Base-by-base conservation (phyloP, 179 eudicot species). In the Carnegiea gigantea region DNA sequence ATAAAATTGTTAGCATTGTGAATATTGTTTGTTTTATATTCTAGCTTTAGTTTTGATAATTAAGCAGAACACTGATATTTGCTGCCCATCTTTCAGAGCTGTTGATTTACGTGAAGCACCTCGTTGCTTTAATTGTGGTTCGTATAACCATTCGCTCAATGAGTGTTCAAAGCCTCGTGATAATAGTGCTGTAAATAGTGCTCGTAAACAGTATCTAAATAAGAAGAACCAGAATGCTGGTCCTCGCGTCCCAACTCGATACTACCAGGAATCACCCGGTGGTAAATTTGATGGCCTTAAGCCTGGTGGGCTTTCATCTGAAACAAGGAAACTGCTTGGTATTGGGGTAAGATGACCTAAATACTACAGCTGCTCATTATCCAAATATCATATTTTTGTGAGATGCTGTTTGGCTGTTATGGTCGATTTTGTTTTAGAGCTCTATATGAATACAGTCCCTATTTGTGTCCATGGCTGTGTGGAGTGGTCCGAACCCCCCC, bases 81-180 rank as follows among this genome's bases (percentile, higher is more conserved):
- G 44, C 70, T 23, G 59, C 5, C 40, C 72, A 17, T 79, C 28
- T 65, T 84, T 82, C 81, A 95, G 98, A 70, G 80, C 83, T 17
- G 80, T 80, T 78, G 94, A 92, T 80, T 70, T 90, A 74, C 82
- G 89, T 76, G 93, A 94, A 84, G 88, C 90, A 81, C 89, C 93
- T 44, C 98, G 99, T 70, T 95, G 99, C 86, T 95, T 95, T 89
- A 95, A 95, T 82, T 95, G 99, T 87, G 90, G 92, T 72, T 93
- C 99, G 26, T 95, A 92, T 80, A 89, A 84, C 85, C 99, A 95
- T 83, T 83, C 98, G 23, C 83, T 95, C 44, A 90, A 88, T 83
- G 97, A 93, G 33, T 95, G 99, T 84, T 84, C 90, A 77, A 95
- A 89, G 85, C 97, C 99, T 68, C 89, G 92, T 80, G 87, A 95